Evolutionary conservation across 1,284 basidiomycete species (phyloP).

Genomic region (Cerrena zonata): DNA sequence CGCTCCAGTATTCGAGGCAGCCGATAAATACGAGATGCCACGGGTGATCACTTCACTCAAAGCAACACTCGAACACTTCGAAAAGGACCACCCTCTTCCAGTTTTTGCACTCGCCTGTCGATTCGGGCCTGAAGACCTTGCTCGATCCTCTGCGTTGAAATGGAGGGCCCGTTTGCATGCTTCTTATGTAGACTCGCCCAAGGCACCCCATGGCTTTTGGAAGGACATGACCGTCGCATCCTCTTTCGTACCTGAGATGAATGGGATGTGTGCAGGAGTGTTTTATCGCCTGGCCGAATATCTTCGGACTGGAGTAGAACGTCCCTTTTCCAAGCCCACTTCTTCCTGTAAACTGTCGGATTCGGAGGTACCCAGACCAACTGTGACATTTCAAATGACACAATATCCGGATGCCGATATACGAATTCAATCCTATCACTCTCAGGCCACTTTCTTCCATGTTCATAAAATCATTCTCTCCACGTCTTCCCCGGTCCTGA

Average conservation of each 20-base stretch:
- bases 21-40: conserved; percentile 19
- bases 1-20: conserved; percentile 14
- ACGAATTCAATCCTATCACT: not conserved
- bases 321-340: not conserved
- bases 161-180: too few species aligned
- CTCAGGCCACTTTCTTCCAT: not conserved
- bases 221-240: not conserved
- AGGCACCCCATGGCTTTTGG: not conserved
- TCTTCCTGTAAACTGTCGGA: not conserved
- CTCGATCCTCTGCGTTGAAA: conserved; percentile 5
- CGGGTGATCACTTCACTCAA: conserved; percentile 4
- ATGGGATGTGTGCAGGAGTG: not conserved
- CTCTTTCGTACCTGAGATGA: not conserved
- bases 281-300: not conserved
- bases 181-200: too few species aligned
- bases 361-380: not conserved
- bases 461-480: not conserved
- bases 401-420: not conserved
- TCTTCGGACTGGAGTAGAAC: not conserved
- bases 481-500: not conserved
- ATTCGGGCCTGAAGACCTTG: conserved; percentile 18
- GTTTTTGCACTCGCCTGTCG: conserved; percentile 29
- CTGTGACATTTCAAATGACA: not conserved
- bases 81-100: conserved; percentile 25
- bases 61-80: conserved; percentile 10